A percentile compares a stretch with the other conserved stretches of the same genome.
phyloP scores from a whole-genome alignment of 2,329 filamentous ascomycete genomes.

The Pseudogymnoascus sp. region DNA sequence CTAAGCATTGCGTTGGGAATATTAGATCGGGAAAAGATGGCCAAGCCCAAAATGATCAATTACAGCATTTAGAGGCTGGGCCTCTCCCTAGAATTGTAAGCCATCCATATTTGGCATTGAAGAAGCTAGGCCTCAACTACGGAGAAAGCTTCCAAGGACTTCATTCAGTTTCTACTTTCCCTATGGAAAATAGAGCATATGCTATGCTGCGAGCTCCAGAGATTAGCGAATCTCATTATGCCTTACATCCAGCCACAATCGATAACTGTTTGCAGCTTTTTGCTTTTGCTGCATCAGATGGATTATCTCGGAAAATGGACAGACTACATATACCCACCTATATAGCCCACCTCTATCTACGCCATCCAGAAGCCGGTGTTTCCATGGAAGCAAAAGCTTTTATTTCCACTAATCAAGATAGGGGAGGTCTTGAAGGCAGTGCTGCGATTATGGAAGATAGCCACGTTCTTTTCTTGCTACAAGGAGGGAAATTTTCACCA shows the following conservation, averaged over 20 bases:
- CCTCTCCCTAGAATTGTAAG: constrained; percentile 1
- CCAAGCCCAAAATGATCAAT: not conserved
- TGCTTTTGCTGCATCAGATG: constrained; percentile 13
- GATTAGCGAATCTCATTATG: constrained; percentile 10
- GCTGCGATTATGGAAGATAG: not conserved
- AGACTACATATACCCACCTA: constrained; percentile 16
- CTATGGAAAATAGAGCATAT: not conserved
- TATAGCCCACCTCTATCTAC: constrained; percentile 12
- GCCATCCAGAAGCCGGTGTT: constrained; percentile 10
- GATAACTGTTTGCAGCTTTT: constrained; percentile 16
- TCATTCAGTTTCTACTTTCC: constrained; percentile 9
- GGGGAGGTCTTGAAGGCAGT: not conserved
- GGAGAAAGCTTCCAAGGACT: constrained; percentile 23
- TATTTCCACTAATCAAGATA: not conserved
- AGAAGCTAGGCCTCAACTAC: constrained; percentile 22
- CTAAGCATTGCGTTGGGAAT: constrained; percentile 25
- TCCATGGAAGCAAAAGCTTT: not conserved
- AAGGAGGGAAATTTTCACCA: constrained; percentile 8
- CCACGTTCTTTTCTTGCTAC: not conserved
- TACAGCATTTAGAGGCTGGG: not conserved
- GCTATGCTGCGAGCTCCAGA: not conserved
- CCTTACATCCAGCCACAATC: constrained; percentile 16
- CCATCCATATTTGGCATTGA: constrained; percentile 19
- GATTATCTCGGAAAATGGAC: constrained; percentile 12
- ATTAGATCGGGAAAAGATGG: constrained; percentile 14